Evolutionary conservation across 495 filamentous ascomycete genomes (phyloP).

Genomic region (Daldinia vernicosa): DNA sequence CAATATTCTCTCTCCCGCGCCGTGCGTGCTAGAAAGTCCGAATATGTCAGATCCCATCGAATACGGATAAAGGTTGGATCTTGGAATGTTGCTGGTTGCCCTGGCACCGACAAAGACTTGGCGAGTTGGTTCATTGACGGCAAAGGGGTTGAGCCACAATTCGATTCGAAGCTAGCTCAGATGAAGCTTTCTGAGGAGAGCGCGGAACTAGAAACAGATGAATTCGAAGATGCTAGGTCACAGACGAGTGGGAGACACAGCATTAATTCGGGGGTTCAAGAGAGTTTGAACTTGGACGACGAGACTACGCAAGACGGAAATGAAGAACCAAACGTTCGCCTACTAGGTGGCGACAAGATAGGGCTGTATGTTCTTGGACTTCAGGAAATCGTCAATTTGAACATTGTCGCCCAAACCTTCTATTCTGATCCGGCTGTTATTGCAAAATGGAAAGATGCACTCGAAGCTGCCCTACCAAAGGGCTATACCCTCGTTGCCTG

Average conservation of each 20-base stretch:
- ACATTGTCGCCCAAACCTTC: constrained; percentile 65
- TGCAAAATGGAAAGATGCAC: constrained; percentile 79
- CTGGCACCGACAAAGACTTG: constrained; percentile 85
- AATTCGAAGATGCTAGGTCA: constrained; percentile 20
- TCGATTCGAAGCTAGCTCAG: constrained; percentile 67
- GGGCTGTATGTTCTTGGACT: constrained; percentile 90
- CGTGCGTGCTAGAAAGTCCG: constrained; percentile 74
- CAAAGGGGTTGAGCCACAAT: constrained; percentile 59
- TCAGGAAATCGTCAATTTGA: constrained; percentile 91
- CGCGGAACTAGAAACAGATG: constrained; percentile 26
- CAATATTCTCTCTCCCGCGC: constrained; percentile 59
- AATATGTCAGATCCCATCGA: constrained; percentile 75
- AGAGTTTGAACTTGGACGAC: constrained; percentile 38
- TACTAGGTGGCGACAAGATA: constrained; percentile 67
- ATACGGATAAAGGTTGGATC: constrained; percentile 87
- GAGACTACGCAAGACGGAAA: constrained; percentile 43
- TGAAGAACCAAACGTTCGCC: constrained; percentile 46
- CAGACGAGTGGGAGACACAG: constrained; percentile 43
- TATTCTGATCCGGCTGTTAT: constrained; percentile 76
- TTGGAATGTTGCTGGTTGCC: constrained; percentile 91
- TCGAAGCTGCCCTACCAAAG: constrained; percentile 73
- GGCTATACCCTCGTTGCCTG: constrained; percentile 81
- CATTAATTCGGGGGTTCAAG: constrained; percentile 54
- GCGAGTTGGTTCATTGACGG: constrained; percentile 85
- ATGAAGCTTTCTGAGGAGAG: constrained; percentile 53